These are phyloP conservation scores for Cladosporium halotolerans DNA, from an alignment of 2,329 filamentous ascomycete species.

Conservation along the genomic window DNA sequence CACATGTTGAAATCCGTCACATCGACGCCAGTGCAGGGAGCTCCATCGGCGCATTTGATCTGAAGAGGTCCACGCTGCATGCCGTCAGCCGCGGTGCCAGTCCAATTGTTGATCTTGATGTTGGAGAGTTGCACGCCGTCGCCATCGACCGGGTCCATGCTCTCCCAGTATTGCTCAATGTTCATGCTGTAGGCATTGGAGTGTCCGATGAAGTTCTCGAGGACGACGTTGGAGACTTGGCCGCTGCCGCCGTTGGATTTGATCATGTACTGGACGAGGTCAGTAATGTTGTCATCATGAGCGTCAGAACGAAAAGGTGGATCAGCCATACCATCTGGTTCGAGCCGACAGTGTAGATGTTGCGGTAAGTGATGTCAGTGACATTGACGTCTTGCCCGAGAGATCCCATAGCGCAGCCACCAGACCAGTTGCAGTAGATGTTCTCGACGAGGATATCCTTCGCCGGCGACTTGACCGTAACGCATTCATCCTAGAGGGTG, in stretches of 20 bases:
- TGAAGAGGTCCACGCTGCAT: conserved; percentile 48
- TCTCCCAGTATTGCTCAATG: conserved; percentile 50
- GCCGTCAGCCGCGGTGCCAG: conserved; percentile 48
- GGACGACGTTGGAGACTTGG: conserved; percentile 43
- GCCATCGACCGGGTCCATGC: conserved; percentile 38
- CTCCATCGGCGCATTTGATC: conserved; percentile 44
- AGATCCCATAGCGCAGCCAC: conserved; percentile 52
- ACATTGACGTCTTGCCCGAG: conserved; percentile 46
- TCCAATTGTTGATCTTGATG: conserved; percentile 52
- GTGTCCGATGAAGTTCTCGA: conserved; percentile 57
- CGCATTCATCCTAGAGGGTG: conserved; percentile 43
- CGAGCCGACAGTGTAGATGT: conserved; percentile 53
- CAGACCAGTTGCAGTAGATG: conserved; percentile 58
- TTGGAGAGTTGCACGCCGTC: conserved; percentile 48
- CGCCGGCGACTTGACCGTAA: conserved; percentile 50
- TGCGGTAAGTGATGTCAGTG: conserved; percentile 48
- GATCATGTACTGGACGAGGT: conserved; percentile 44
- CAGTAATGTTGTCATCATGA: neutral
- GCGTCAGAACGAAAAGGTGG: neutral
- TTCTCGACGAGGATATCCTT: conserved; percentile 53
- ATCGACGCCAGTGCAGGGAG: conserved; percentile 48
- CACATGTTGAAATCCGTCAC: conserved; percentile 49
- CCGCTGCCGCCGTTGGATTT: conserved; percentile 55
- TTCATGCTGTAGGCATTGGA: conserved; percentile 53
- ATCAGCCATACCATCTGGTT: conserved; percentile 51